Percentiles rank a stretch among this genome's conserved stretches.
Conservation (phyloP, 768 basidiomycete species). For the Pleurotus giganteus region DNA sequence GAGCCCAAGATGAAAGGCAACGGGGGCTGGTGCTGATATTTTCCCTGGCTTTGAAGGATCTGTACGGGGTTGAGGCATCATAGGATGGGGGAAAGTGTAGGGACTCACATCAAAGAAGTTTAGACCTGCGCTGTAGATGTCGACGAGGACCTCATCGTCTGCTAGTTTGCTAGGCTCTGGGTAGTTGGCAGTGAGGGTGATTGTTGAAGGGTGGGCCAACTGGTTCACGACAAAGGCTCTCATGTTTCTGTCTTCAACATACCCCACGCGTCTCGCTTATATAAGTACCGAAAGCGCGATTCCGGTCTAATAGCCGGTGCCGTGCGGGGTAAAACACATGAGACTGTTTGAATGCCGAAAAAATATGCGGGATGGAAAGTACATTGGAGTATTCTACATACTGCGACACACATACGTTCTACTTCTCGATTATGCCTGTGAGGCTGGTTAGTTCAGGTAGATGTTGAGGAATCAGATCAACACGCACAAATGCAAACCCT, state of each 20-base stretch:
- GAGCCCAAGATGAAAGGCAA: slow-evolving; percentile 83
- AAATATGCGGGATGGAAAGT: not conserved
- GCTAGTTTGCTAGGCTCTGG: slow-evolving; percentile 51
- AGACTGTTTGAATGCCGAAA: too few relatives aligned
- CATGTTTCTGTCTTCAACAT: slow-evolving; percentile 42
- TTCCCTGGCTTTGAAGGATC: slow-evolving; percentile 88
- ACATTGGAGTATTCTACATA: slow-evolving; percentile 7
- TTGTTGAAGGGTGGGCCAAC: slow-evolving; percentile 66
- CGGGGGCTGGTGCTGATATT: slow-evolving; percentile 81
- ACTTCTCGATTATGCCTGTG: not conserved
- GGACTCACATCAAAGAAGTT: slow-evolving; percentile 72
- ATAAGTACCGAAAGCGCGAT: too few relatives aligned
- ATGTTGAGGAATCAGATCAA: not conserved
- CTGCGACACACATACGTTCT: not conserved
- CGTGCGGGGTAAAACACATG: slow-evolving; percentile 9
- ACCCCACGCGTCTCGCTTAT: not conserved
- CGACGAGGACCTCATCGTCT: slow-evolving; percentile 62
- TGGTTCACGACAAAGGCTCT: slow-evolving; percentile 74
- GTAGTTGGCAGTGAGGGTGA: slow-evolving; percentile 48
- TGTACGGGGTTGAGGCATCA: slow-evolving; percentile 29
- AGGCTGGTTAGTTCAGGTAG: not conserved
- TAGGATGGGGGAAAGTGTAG: not conserved
- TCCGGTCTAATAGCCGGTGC: slow-evolving; percentile 8
- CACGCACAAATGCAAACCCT: slow-evolving; percentile 76
- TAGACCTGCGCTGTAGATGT: slow-evolving; percentile 71